phyloP scores from a whole-genome alignment of 257 asterid genomes.

The Apocynum venetum region DNA sequence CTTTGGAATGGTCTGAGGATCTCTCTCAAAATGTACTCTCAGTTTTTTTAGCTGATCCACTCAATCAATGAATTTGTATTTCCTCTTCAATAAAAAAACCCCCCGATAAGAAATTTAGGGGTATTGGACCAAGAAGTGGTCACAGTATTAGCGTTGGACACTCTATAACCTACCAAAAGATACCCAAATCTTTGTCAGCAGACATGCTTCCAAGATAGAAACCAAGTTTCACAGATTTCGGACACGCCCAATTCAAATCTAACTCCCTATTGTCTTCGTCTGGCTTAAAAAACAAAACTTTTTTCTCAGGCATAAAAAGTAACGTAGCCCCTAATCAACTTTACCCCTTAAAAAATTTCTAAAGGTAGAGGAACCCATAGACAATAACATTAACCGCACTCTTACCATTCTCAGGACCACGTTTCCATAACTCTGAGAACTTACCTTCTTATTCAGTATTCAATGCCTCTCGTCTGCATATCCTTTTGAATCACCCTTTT shows the following conservation, averaged over 20 bases:
- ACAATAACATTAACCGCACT: not conserved
- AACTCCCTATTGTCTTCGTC: constrained; percentile 5
- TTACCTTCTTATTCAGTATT: constrained; percentile 5
- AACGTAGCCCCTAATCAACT: not conserved
- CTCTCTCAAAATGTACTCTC: too few species aligned
- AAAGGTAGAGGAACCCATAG: too few species aligned
- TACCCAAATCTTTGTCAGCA: constrained; percentile 4
- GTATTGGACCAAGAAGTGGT: too few species aligned
- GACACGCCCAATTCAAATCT: not conserved
- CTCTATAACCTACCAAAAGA: too few species aligned
- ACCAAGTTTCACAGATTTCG: constrained; percentile 9
- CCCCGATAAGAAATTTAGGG: not conserved
- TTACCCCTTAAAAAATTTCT: too few species aligned
- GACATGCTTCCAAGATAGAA: constrained; percentile 23
- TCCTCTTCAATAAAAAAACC: too few species aligned
- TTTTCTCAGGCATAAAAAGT: not conserved
- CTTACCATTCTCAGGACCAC: constrained; percentile 11
- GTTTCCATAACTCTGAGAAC: not conserved
- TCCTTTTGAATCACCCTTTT: not conserved
- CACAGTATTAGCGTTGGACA: too few species aligned
- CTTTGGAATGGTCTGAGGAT: too few species aligned
- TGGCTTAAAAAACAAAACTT: not conserved
- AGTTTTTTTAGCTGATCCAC: too few species aligned
- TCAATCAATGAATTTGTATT: too few species aligned
- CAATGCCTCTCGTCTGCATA: constrained; percentile 11